Evolutionary conservation across 1,284 basidiomycete species (phyloP).

Genomic region (Puccinia novopanici): DNA sequence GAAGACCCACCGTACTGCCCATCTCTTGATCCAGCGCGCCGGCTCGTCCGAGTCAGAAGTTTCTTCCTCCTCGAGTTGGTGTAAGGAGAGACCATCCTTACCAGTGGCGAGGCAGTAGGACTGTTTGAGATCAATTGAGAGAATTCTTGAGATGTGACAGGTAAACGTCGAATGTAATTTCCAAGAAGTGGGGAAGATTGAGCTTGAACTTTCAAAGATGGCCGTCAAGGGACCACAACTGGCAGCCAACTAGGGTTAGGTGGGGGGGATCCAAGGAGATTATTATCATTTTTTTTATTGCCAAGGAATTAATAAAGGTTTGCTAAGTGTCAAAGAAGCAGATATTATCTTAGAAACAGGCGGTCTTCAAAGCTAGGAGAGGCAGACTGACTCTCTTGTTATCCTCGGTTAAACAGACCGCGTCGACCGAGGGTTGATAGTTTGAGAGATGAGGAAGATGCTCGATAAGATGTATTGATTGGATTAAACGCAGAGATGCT

Average conservation of each 20-base stretch:
- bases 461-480: conserved; percentile 28
- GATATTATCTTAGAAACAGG: neutral
- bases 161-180: conserved; percentile 45
- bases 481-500: neutral
- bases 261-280: neutral
- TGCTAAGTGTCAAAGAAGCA: neutral
- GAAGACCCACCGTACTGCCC: no score
- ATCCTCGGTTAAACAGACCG: conserved; percentile 13
- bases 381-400: conserved; percentile 3
- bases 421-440: conserved; percentile 25
- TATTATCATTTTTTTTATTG: no score
- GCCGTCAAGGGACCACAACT: conserved; percentile 27
- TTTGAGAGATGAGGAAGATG: no score
- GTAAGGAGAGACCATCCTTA: conserved; percentile 34
- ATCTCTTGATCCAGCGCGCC: no score
- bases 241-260: conserved; percentile 15
- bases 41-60: no score
- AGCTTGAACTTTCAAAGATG: conserved; percentile 32
- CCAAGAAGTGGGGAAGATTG: neutral
- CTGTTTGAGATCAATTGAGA: conserved; percentile 17
- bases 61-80: conserved; percentile 24
- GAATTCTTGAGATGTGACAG: no score
- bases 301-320: neutral
- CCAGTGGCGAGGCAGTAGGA: conserved; percentile 28
- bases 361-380: neutral